Conservation (phyloP, 164 flowering plant genomes). For the Saururus chinensis region DNA sequence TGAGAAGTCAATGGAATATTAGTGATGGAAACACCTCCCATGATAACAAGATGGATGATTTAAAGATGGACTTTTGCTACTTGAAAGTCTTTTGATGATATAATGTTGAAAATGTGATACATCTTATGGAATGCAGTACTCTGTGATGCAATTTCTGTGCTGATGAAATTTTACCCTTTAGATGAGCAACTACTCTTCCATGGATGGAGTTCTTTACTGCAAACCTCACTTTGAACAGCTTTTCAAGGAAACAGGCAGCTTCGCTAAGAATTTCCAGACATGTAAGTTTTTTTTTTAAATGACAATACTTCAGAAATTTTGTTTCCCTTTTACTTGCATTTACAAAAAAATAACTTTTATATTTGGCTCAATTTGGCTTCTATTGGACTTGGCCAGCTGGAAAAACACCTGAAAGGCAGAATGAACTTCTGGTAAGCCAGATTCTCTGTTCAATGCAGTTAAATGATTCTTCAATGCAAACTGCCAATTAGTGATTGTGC, state of each 20-base stretch:
- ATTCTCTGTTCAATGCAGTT: background rate
- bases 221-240: slow-evolving; percentile 63
- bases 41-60: too few relatives aligned
- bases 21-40: too few relatives aligned
- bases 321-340: background rate
- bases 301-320: background rate
- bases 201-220: slow-evolving; percentile 60
- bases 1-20: too few relatives aligned
- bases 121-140: too few relatives aligned
- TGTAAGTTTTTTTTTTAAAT: background rate
- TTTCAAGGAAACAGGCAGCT: slow-evolving; percentile 40
- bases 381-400: slow-evolving; percentile 12
- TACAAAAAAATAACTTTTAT: too few relatives aligned
- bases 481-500: background rate
- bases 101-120: too few relatives aligned
- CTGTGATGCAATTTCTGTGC: background rate
- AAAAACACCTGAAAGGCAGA: slow-evolving; percentile 19
- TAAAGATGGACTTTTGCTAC: too few relatives aligned
- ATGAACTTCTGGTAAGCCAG: slow-evolving; percentile 21
- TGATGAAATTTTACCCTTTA: slow-evolving; percentile 5
- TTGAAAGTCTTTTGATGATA: too few relatives aligned
- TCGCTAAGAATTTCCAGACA: slow-evolving; percentile 26
- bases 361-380: background rate
- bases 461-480: background rate
- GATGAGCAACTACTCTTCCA: slow-evolving; percentile 51